phyloP scores from a whole-genome alignment of 1,284 basidiomycete species.

The Neolentinus lepideus region DNA sequence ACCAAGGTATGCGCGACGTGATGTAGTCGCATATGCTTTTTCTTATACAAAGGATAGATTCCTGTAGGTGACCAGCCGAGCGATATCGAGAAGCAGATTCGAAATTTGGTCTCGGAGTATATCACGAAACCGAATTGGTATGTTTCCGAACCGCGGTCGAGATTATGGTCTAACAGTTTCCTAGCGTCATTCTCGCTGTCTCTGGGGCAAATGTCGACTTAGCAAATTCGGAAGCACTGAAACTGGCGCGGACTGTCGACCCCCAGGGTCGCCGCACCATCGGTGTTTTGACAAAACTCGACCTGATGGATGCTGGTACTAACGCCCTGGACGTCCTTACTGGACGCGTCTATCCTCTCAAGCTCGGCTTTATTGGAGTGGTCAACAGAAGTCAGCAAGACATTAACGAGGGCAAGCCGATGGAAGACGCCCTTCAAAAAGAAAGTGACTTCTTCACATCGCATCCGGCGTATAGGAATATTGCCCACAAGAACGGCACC shows the following conservation, averaged over 20 bases:
- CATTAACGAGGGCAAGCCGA: slow-evolving; percentile 85
- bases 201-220: slow-evolving; percentile 97
- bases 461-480: slow-evolving; percentile 92
- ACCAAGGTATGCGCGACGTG: slow-evolving; percentile 68
- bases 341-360: slow-evolving; percentile 94
- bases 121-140: slow-evolving; percentile 96
- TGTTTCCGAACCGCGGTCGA: slow-evolving; percentile 5
- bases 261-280: slow-evolving; percentile 94
- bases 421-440: slow-evolving; percentile 79
- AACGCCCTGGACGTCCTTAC: slow-evolving; percentile 96
- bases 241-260: slow-evolving; percentile 92
- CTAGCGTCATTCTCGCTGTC: slow-evolving; percentile 91
- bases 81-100: slow-evolving; percentile 96
- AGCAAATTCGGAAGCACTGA: slow-evolving; percentile 96
- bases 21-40: not conserved
- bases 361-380: slow-evolving; percentile 96
- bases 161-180: not conserved
- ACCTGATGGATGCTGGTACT: slow-evolving; percentile 98
- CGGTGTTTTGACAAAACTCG: slow-evolving; percentile 94
- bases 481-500: slow-evolving; percentile 96
- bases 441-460: slow-evolving; percentile 91
- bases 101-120: slow-evolving; percentile 89
- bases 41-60: slow-evolving; percentile 41
- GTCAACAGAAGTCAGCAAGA: slow-evolving; percentile 98
- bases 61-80: slow-evolving; percentile 88